A percentile compares a stretch with the other conserved stretches of the same genome.
Conservation (phyloP, 2,329 filamentous ascomycete genomes). For the Aquanectria penicillioides region DNA sequence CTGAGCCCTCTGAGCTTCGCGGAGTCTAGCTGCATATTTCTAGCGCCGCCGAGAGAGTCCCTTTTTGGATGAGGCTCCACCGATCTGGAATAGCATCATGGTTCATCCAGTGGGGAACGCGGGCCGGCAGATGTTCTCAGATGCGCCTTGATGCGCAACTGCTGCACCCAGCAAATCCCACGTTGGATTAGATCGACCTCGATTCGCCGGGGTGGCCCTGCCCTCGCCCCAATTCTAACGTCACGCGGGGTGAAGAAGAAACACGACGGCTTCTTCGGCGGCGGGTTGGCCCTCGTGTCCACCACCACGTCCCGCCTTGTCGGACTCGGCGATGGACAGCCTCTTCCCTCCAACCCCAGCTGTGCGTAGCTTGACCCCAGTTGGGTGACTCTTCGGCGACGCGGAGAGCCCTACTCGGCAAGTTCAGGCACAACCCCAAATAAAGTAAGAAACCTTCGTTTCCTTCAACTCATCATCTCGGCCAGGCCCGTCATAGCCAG, state of each 20-base stretch:
- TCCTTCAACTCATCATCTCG: neutral
- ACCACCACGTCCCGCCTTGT: neutral
- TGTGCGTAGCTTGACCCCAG: neutral
- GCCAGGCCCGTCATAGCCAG: constrained; percentile 5
- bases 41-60: constrained; percentile 36
- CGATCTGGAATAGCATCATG: constrained; percentile 32
- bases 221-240: constrained; percentile 25
- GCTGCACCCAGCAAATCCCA: constrained; percentile 19
- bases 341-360: neutral
- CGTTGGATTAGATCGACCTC: constrained; percentile 30
- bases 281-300: constrained; percentile 1
- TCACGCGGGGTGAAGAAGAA: constrained; percentile 33
- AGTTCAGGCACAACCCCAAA: constrained; percentile 17
- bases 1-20: neutral
- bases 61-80: neutral
- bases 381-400: neutral
- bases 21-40: neutral
- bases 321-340: constrained; percentile 7
- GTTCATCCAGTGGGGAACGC: constrained; percentile 29
- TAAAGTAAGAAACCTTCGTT: constrained; percentile 9
- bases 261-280: neutral
- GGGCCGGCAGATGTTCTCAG: constrained; percentile 27
- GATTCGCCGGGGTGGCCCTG: constrained; percentile 15
- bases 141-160: constrained; percentile 17
- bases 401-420: constrained; percentile 28